Percentiles rank a stretch among this genome's conserved stretches.
Evolutionary conservation across 2,329 filamentous ascomycete species (phyloP).

Genomic region (Sphaerostilbella broomeana): DNA sequence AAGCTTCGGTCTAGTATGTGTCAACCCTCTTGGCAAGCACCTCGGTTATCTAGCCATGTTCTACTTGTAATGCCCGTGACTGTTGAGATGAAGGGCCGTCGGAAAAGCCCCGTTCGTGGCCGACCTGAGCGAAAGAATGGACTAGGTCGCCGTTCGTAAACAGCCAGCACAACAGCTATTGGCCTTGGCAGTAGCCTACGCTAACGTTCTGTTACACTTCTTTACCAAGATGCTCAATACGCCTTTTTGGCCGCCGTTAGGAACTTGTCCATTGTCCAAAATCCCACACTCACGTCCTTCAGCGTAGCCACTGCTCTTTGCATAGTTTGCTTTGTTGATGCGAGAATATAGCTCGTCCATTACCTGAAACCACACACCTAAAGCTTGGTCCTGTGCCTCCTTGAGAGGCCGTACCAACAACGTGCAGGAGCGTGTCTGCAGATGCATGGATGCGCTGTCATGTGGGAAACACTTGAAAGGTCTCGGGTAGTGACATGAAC

Average conservation of each 20-base stretch:
- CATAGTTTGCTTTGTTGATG: constrained; percentile 47
- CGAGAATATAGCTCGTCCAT: constrained; percentile 47
- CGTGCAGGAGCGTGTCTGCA: constrained; percentile 35
- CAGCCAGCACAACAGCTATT: constrained; percentile 17
- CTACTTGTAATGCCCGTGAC: no score
- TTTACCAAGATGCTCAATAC: constrained; percentile 30
- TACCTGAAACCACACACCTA: constrained; percentile 51
- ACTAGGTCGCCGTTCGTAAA: constrained; percentile 19
- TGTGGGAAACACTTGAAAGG: constrained; percentile 39
- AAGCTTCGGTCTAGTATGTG: no score
- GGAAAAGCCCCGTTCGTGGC: no score
- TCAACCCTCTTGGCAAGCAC: no score
- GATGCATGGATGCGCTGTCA: constrained; percentile 29
- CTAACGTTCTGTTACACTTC: no score
- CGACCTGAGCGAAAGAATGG: no score
- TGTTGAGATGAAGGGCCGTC: no score
- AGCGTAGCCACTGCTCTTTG: constrained; percentile 53
- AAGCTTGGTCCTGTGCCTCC: constrained; percentile 31
- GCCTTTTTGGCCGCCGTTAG: constrained; percentile 19
- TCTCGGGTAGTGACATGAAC: constrained; percentile 43
- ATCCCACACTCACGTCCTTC: constrained; percentile 31
- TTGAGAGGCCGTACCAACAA: constrained; percentile 37
- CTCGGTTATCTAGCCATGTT: no score
- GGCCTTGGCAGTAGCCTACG: constrained; percentile 18
- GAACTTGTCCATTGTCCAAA: constrained; percentile 20